Percentiles rank a stretch among this genome's conserved stretches.
These are phyloP conservation scores for Pythium phragmitis DNA, from an alignment of 352 stramenopile genomes.

Conservation along the genomic window DNA sequence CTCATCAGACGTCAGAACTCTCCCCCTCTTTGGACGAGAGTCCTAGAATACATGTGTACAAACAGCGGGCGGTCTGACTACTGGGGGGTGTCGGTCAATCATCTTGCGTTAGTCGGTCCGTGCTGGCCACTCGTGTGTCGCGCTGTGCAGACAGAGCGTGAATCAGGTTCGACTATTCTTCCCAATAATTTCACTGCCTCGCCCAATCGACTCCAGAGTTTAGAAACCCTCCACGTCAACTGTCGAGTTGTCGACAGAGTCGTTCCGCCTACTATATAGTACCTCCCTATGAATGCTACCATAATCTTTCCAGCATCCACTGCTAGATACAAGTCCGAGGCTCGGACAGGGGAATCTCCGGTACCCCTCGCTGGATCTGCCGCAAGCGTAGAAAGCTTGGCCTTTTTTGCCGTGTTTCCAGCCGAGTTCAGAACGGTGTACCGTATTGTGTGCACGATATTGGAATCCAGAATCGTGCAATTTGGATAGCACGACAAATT, in stretches of 20 bases:
- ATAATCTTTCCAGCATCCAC: too few relatives aligned
- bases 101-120: not conserved
- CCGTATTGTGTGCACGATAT: too few relatives aligned
- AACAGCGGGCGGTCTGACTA: too few relatives aligned
- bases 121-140: slow-evolving; percentile 1
- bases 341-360: not conserved
- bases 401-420: too few relatives aligned
- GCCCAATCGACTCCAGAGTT: not conserved
- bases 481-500: not conserved
- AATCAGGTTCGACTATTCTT: not conserved
- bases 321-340: too few relatives aligned
- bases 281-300: too few relatives aligned
- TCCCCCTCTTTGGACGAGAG: not conserved
- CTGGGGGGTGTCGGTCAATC: too few relatives aligned
- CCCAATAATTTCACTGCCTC: too few relatives aligned
- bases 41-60: not conserved
- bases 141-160: not conserved
- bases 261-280: too few relatives aligned
- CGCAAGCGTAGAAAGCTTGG: too few relatives aligned
- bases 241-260: too few relatives aligned
- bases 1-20: not conserved
- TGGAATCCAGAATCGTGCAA: not conserved
- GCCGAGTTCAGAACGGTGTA: too few relatives aligned
- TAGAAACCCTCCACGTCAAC: slow-evolving; percentile 2
- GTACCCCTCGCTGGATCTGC: not conserved